phyloP scores from a whole-genome alignment of 1,284 basidiomycete species.

The Boletus sp. region DNA sequence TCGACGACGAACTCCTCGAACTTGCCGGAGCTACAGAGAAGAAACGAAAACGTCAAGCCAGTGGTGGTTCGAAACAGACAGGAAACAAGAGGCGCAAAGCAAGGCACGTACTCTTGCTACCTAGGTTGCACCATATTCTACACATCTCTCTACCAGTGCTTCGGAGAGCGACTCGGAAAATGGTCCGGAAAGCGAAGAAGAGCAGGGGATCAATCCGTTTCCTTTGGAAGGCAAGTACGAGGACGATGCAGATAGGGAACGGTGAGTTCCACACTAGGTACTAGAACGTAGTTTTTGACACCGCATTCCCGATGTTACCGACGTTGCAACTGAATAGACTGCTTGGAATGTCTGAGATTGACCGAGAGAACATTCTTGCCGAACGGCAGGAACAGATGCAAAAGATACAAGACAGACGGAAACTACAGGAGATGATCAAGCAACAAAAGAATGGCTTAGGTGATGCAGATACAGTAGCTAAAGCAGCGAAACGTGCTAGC shows the following conservation, averaged over 20 bases:
- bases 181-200: conserved; percentile 57
- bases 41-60: conserved; percentile 43
- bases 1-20: conserved; percentile 65
- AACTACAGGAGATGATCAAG: conserved; percentile 73
- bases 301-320: conserved; percentile 6
- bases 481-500: conserved; percentile 67
- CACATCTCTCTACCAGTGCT: conserved; percentile 24
- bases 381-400: conserved; percentile 79
- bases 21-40: conserved; percentile 59
- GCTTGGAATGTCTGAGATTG: conserved; percentile 77
- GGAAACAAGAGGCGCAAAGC: conserved; percentile 46
- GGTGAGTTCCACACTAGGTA: conserved; percentile 46
- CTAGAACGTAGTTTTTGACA: conserved; percentile 25
- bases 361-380: conserved; percentile 83
- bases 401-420: conserved; percentile 67
- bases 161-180: conserved; percentile 48
- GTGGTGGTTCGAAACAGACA: conserved; percentile 28
- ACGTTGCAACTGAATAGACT: conserved; percentile 48
- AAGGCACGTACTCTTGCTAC: conserved; percentile 38
- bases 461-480: conserved; percentile 58
- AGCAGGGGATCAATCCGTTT: conserved; percentile 63
- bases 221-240: conserved; percentile 89
- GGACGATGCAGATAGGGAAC: conserved; percentile 76
- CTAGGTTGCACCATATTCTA: conserved; percentile 5
- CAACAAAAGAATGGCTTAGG: conserved; percentile 52